phyloP scores from a whole-genome alignment of 176 grass and related monocot genomes.

The Eragrostis curvula region DNA sequence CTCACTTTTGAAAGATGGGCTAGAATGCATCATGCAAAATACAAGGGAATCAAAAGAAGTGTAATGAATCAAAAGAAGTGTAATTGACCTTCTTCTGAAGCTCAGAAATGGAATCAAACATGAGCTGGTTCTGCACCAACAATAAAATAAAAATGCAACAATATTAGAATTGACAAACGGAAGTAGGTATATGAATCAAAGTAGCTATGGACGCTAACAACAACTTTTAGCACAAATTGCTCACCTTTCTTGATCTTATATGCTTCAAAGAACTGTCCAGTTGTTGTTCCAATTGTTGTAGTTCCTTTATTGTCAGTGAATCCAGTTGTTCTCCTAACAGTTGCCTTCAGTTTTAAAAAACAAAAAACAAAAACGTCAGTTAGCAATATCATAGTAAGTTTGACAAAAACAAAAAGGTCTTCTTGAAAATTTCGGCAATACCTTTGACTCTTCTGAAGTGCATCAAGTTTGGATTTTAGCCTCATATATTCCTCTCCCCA shows the following conservation, averaged over 20 bases:
- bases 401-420: neutral
- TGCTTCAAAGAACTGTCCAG: conserved; percentile 78
- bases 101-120: conserved; percentile 68
- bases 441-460: conserved; percentile 81
- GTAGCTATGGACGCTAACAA: neutral
- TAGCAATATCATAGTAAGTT: conserved; percentile 10
- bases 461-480: conserved; percentile 69
- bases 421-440: conserved; percentile 26
- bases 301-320: conserved; percentile 65
- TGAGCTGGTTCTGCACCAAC: conserved; percentile 58
- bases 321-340: conserved; percentile 85
- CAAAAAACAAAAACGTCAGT: neutral
- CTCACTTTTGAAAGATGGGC: neutral
- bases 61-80: conserved; percentile 51
- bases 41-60: neutral
- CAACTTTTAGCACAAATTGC: conserved; percentile 3
- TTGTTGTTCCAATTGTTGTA: conserved; percentile 87
- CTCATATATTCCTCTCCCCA: conserved; percentile 66
- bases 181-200: conserved; percentile 17
- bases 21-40: neutral
- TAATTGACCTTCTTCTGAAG: conserved; percentile 79
- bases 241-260: conserved; percentile 92
- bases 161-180: conserved; percentile 15
- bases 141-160: conserved; percentile 25
- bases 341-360: conserved; percentile 54